A percentile compares a stretch with the other conserved stretches of the same genome.
phyloP scores from a whole-genome alignment of 192 early-diverging fungal genomes.

The Podila minutissima region DNA sequence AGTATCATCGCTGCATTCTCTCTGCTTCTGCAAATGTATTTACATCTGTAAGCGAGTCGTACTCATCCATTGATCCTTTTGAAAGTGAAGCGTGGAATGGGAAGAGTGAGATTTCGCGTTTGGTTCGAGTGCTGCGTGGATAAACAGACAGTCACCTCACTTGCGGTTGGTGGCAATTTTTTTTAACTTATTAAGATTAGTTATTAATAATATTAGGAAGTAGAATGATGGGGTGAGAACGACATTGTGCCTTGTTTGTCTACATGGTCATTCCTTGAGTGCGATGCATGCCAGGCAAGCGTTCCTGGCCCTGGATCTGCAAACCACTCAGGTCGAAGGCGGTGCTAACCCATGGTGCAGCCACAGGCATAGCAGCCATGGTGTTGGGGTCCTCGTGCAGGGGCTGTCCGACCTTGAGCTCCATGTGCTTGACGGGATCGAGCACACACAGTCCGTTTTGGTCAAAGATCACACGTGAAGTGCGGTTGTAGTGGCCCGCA shows the following conservation, averaged over 20 bases:
- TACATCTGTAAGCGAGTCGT: conserved; percentile 61
- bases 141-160: no score
- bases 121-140: no score
- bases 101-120: background rate
- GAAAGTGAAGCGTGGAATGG: background rate
- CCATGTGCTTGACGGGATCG: conserved; percentile 47
- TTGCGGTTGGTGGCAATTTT: no score
- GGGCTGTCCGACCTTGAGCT: conserved; percentile 44
- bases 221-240: background rate
- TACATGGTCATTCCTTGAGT: conserved; percentile 41
- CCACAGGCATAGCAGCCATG: conserved; percentile 37
- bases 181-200: no score
- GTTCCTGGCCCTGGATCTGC: background rate
- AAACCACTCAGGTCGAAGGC: conserved; percentile 25
- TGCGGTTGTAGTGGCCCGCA: conserved; percentile 22
- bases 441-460: conserved; percentile 37
- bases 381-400: conserved; percentile 32
- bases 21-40: background rate
- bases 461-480: conserved; percentile 42
- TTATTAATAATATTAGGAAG: background rate
- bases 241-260: background rate
- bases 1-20: background rate
- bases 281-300: conserved; percentile 26
- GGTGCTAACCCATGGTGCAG: conserved; percentile 42
- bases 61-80: conserved; percentile 48